Base-by-base conservation (phyloP, 441 rosid species). In the Erodium trifolium region DNA sequence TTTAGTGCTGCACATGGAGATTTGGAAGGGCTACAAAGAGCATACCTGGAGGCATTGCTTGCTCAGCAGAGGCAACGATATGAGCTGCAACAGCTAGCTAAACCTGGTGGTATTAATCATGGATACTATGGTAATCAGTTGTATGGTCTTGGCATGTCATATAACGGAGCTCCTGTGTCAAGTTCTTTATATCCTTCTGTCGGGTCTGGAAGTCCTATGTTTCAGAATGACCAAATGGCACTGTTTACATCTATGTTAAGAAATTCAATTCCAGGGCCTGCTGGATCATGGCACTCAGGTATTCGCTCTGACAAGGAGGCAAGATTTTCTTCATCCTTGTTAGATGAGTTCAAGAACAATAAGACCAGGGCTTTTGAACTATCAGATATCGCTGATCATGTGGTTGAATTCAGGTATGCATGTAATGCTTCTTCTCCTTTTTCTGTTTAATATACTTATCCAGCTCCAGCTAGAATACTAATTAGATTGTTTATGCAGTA, bases 321-420 rank as follows among this genome's bases (percentile, higher is more conserved):
- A 63, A 81, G 85, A 71, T 85, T 82, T 79, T 82, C 83, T 5
- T 91, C 97, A 17, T 91, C 97, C 12, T 78, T 88, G 75, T 83
- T 91, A 27, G 95, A 91, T 82, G 93, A 89, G 80, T 91, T 91
- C 68, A 91, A 91, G 77, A 84, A 88, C 78, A 88, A 88, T 64
- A 88, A 91, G 76, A 78, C 93, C 55, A 86, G 83, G 75, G 84
- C 86, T 59, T 83, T 87, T 39, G 95, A 91, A 72, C 93, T 90
- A 62, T 80, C 88, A 3, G 97, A 89, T 73, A 89, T 91, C 66
- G 80, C 80, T 60, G 81, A 89, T 63, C 96, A 91, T 74, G 93
- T 91, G 13, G 93, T 89, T 34, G 97, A 89, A 71, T 91, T 91
- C 85, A 91, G 96, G 97, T 89, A 81, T 57, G n/a, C 67, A 12